Conservation (phyloP, 2,329 filamentous ascomycete genomes). For the Verticillium albo-atrum region DNA sequence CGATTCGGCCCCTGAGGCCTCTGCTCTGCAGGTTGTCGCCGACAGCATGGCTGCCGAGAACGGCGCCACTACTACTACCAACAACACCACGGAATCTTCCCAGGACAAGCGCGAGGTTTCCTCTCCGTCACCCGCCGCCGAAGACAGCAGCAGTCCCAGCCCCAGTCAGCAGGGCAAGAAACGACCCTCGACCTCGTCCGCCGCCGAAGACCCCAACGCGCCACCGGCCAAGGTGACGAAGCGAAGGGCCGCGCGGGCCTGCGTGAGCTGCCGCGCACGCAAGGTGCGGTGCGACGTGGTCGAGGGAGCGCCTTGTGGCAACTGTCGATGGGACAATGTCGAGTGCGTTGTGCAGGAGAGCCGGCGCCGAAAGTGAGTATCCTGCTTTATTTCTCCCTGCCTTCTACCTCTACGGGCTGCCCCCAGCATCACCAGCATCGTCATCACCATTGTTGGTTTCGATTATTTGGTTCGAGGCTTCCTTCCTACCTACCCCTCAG, state of each 20-base stretch:
- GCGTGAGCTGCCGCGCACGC: slow-evolving; percentile 79
- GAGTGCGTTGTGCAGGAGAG: slow-evolving; percentile 76
- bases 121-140: not conserved
- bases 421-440: not conserved
- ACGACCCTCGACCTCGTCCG: slow-evolving; percentile 6
- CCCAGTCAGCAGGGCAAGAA: slow-evolving; percentile 10
- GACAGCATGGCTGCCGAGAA: slow-evolving; percentile 1
- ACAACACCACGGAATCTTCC: not conserved
- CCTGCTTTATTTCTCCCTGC: not conserved
- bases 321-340: slow-evolving; percentile 77
- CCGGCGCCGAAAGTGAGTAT: slow-evolving; percentile 69
- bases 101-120: not conserved
- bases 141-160: not conserved
- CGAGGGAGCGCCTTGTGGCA: slow-evolving; percentile 81
- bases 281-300: slow-evolving; percentile 95
- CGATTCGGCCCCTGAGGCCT: not conserved
- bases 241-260: slow-evolving; percentile 84
- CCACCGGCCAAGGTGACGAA: slow-evolving; percentile 55
- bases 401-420: not conserved
- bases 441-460: not conserved
- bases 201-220: slow-evolving; percentile 8
- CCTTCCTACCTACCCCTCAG: not conserved
- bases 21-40: slow-evolving; percentile 2
- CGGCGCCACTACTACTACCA: slow-evolving; percentile 4
- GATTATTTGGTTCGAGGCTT: not conserved